Evolutionary conservation across 352 stramenopile genomes (phyloP), one percentile per base, ranked within the genome.

Genomic region (Phytophthora hybrid): DNA sequence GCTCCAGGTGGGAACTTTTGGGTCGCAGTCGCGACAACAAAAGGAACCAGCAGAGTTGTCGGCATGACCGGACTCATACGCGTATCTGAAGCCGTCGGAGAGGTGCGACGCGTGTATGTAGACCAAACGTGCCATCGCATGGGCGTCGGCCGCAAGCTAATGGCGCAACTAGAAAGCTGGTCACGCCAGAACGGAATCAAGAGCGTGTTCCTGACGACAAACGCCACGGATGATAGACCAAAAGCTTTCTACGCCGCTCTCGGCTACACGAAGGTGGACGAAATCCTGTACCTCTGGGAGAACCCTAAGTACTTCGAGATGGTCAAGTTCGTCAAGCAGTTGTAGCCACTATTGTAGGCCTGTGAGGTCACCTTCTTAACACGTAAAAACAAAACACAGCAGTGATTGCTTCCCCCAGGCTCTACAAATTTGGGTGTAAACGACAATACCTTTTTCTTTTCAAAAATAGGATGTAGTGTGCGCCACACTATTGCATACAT

Each of bases 81-180:
- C 29, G 58, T 58, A 65, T 39, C 56, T 11, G 57, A 71, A 37
- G 41, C 3, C 6, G 47, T 71, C 14, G 74, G 65, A 6, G 62
- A 81, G 18, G 54, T 81, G 18, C 61, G 62, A 1, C 69, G 66
- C 19, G 47, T 81, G 46, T 78, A 78, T 51, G 74, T 80, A 29
- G 63, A 76, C 26, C 53, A 63, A 10, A 67, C 56, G 13, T 73
- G 58, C 34, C 70, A 80, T 8, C 69, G 74, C 37, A 58, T 80
- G 32, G 74, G 64, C 23, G 19, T 78, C 29, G 74, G 65, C 0
- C 64, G 74, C 34, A 76, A 70, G 29, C 51, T 80, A n/a, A 70
- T 80, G 56, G 39, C 8, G 7, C 6, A 59, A 18, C 56, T 73
- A 16, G 64, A 73, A 34, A 16, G 46, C 3, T 80, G 74, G 70